Base-by-base conservation (phyloP, 176 grass and related monocot genomes). In the Lolium multiflorum region DNA sequence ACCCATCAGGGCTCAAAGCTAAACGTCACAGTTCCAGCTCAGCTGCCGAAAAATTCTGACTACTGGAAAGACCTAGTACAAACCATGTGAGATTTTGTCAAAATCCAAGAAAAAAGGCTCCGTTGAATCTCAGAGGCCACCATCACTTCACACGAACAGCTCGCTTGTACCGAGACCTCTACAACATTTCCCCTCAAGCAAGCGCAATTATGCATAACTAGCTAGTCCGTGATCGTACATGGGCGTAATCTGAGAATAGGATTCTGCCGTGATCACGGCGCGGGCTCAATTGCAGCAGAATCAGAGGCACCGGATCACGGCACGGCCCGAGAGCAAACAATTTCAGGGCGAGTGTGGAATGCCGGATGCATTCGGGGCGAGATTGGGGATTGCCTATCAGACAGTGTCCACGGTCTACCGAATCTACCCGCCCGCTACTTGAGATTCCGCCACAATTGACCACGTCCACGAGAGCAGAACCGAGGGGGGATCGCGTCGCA, bases 371-470 rank as follows among this genome's bases (percentile, higher is more conserved):
- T 15, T 14, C 7, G 17, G 35, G 8, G 54, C 25, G 46, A 74
- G 50, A 58, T 41, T 79, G 38, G 24, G 24, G 44, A 50, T 35
- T 48, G 80, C 3, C 14, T 67, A 20, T 17, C 47, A 24, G 5
- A 25, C 47, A 17, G 47, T 26, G 13, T 28, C 9, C 4, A 75
- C 72, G 39, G 58, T 60, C 31, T 10, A 57, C 54, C 75, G 21
- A 51, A 76, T 48, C 51, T 64, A 80, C 11, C 20, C 60, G 57
- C 59, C 25, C 12, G 3, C 76, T 17, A 22, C 46, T 43, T 50
- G 22, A 74, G 84, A 91, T 81, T 83, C 16, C 67, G 20, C 59
- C 51, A n/a, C 58, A 75, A 87, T 43, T 87, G 65, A 37, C 74
- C 10, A 35, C 59, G 59, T 2, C 25, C 20, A 4, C 1, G 22